A percentile compares a stretch with the other conserved stretches of the same genome.
Evolutionary conservation across 1,284 basidiomycete genomes (phyloP).

Genomic region (Hortiboletus rubellus): DNA sequence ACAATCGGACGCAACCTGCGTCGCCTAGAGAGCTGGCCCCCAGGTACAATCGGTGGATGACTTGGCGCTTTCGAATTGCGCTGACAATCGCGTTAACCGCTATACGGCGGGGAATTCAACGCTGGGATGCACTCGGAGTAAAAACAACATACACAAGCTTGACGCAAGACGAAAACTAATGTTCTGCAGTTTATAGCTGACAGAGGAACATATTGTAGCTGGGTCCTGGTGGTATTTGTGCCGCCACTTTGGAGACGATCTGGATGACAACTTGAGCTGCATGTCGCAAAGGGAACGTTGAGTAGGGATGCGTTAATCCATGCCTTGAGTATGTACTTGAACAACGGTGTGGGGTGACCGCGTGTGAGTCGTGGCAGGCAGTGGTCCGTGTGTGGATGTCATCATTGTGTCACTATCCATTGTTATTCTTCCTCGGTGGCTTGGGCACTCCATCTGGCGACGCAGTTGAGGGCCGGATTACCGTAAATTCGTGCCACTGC

Average conservation of each 20-base stretch:
- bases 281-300: conserved; percentile 14
- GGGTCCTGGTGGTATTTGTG: conserved; percentile 32
- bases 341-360: conserved; percentile 15
- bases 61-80: conserved; percentile 31
- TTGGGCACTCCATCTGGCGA: no score
- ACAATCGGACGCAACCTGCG: conserved; percentile 55
- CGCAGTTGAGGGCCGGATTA: no score
- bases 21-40: conserved; percentile 41
- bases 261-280: conserved; percentile 26
- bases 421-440: neutral
- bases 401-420: no score
- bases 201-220: conserved; percentile 32
- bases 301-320: neutral
- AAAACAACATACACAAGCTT: conserved; percentile 20
- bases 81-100: conserved; percentile 28
- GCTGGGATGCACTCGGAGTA: neutral
- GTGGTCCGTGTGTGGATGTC: no score
- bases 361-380: conserved; percentile 15
- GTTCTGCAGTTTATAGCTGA: conserved; percentile 26
- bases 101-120: conserved; percentile 1
- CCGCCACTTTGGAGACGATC: conserved; percentile 25
- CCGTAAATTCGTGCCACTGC: no score
- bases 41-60: conserved; percentile 33
- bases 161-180: conserved; percentile 34
- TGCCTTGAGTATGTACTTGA: neutral